These are phyloP conservation scores for Pisolithus orientalis DNA, from an alignment of 768 basidiomycete genomes.

Conservation along the genomic window DNA sequence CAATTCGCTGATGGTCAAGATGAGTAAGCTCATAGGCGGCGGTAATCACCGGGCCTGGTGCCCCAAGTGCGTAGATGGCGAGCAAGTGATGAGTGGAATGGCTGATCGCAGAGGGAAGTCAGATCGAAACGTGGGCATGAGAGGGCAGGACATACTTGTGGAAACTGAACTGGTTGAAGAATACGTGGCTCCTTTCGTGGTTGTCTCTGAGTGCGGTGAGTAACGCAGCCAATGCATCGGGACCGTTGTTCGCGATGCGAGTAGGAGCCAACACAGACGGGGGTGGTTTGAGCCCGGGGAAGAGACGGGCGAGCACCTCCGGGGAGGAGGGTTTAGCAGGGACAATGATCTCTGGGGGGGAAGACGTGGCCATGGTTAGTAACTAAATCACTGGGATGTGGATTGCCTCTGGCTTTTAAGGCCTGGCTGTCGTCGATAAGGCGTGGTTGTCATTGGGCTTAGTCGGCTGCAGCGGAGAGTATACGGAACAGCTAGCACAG, in stretches of 20 bases:
- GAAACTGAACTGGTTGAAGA: slow-evolving; percentile 38
- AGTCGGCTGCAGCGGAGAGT: too few species aligned
- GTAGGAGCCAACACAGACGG: slow-evolving; percentile 29
- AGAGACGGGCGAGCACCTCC: slow-evolving; percentile 23
- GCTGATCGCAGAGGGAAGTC: slow-evolving; percentile 25
- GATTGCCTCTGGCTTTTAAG: too few species aligned
- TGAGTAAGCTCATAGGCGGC: slow-evolving; percentile 37
- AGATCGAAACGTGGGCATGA: background rate
- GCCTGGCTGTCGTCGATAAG: too few species aligned
- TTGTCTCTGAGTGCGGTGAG: slow-evolving; percentile 41
- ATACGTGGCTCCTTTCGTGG: slow-evolving; percentile 48
- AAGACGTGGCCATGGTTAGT: slow-evolving; percentile 14
- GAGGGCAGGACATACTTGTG: slow-evolving; percentile 22
- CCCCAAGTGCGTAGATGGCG: slow-evolving; percentile 59
- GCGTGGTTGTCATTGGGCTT: too few species aligned
- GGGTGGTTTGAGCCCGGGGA: slow-evolving; percentile 25
- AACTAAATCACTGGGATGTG: too few species aligned
- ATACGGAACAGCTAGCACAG: too few species aligned
- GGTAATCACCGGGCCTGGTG: slow-evolving; percentile 33
- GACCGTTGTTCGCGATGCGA: slow-evolving; percentile 29
- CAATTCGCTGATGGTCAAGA: slow-evolving; percentile 31
- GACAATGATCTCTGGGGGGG: slow-evolving; percentile 16
- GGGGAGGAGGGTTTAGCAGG: slow-evolving; percentile 14
- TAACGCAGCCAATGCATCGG: slow-evolving; percentile 34
- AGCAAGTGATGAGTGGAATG: slow-evolving; percentile 55